Evolutionary conservation across 306 rosid species (phyloP), one percentile per base, ranked within the genome.

Genomic region (Vachellia collinsii): DNA sequence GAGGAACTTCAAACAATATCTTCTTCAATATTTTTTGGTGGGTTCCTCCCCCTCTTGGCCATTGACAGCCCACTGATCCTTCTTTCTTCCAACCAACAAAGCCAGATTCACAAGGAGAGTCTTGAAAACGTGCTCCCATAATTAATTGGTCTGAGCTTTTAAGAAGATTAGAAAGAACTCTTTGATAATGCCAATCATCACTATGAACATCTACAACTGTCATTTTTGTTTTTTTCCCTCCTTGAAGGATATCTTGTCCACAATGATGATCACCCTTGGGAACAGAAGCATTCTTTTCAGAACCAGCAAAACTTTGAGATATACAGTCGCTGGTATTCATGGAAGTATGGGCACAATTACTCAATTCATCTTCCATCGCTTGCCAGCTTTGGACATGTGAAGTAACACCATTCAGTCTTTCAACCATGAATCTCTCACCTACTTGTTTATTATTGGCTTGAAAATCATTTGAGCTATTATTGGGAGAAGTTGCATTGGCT

Each of bases 261-360:
- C 59, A 39, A 48, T 70, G 81, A 44, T 79, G 81, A 44, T 79
- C 88, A 72, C 22, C 79, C 47, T 84, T 84, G 12, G 86, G 77
- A 79, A 70, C 79, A 22, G 82, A 77, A 81, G 75, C 82, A 54
- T 77, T 79, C 54, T 77, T 88, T 79, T 86, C 92, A 70, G 89
- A 85, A 73, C 84, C 78, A n/a, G 83, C 87, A 46, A 91, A 79
- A 71, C 91, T 89, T 77, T 93, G 94, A 76, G 98, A 93, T 86
- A 93, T 88, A 63, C 98, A 89, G 51, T 93, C 98, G 79, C 94
- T 91, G n/a, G 98, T 88, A 81, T 87, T 91, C 93, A 90, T 82
- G 72, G 97, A 93, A 67, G 90, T 87, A 72, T 69, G 91, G 58
- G 86, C 80, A 76, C 91, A 82, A 63, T 91, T 91, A 81, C 93